Evolutionary conservation across 768 basidiomycete genomes (phyloP).

Genomic region (Pleurotus platypus): DNA sequence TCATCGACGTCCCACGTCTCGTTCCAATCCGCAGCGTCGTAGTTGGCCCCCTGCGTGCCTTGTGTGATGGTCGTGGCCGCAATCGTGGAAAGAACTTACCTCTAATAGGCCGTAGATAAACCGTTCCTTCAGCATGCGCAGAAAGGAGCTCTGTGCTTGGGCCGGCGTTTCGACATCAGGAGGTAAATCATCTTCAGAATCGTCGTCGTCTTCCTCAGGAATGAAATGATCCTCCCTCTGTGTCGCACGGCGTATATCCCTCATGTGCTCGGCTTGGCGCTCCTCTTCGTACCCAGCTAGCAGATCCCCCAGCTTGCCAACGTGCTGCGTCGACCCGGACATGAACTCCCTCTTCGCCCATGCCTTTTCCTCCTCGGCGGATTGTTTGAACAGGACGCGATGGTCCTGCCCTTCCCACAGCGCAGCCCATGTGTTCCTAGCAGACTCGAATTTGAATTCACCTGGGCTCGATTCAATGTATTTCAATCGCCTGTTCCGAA

Average conservation of each 20-base stretch:
- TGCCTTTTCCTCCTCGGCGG: slow-evolving; percentile 60
- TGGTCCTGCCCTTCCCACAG: slow-evolving; percentile 62
- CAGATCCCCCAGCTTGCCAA: slow-evolving; percentile 67
- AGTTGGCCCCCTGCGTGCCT: not conserved
- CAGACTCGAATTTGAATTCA: slow-evolving; percentile 51
- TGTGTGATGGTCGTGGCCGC: not conserved
- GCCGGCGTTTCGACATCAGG: slow-evolving; percentile 43
- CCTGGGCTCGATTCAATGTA: slow-evolving; percentile 53
- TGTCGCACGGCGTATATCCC: slow-evolving; percentile 39
- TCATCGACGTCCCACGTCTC: not conserved
- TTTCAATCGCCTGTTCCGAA: slow-evolving; percentile 71
- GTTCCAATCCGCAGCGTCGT: slow-evolving; percentile 4
- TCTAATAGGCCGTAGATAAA: slow-evolving; percentile 78
- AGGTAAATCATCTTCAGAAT: slow-evolving; percentile 33
- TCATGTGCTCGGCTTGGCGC: slow-evolving; percentile 61
- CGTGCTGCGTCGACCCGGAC: slow-evolving; percentile 48
- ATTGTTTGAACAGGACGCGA: slow-evolving; percentile 36
- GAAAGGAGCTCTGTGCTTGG: slow-evolving; percentile 49
- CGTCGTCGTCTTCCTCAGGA: slow-evolving; percentile 69
- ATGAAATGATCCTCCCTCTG: slow-evolving; percentile 39
- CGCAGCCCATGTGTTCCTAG: slow-evolving; percentile 58
- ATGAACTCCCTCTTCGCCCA: slow-evolving; percentile 70
- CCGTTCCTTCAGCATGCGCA: slow-evolving; percentile 58
- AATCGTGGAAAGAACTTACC: slow-evolving; percentile 33
- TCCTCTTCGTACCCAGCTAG: slow-evolving; percentile 77